A percentile compares a stretch with the other conserved stretches of the same genome.
Evolutionary conservation across 2,329 filamentous ascomycete species (phyloP).

Genomic region (Hypoxylon sp.): DNA sequence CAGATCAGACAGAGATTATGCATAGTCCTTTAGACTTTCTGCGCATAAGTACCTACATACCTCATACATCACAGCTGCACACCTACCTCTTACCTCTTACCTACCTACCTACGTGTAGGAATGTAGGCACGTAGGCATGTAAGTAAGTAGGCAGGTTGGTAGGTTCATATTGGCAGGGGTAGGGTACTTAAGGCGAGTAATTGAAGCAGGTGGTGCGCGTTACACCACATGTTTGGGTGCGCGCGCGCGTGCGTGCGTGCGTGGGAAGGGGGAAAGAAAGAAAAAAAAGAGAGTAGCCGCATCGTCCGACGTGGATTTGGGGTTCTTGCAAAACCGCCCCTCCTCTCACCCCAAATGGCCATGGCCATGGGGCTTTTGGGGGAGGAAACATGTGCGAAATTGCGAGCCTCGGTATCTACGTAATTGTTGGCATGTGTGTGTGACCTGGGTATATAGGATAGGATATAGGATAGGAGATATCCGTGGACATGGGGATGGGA

Average conservation of each 20-base stretch:
- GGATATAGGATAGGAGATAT: too few relatives aligned
- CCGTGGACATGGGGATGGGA: too few relatives aligned
- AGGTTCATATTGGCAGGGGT: too few relatives aligned
- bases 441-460: neutral
- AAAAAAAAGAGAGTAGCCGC: neutral
- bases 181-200: neutral
- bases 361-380: too few relatives aligned
- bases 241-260: too few relatives aligned
- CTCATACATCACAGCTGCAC: neutral
- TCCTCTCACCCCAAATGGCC: too few relatives aligned
- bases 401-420: neutral
- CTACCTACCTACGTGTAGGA: neutral
- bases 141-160: neutral
- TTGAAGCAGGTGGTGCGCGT: neutral
- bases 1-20: slow-evolving; percentile 27
- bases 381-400: neutral
- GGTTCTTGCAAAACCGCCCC: too few relatives aligned
- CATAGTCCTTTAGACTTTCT: slow-evolving; percentile 32
- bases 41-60: neutral
- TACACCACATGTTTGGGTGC: neutral
- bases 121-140: slow-evolving; percentile 1
- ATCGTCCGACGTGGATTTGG: neutral
- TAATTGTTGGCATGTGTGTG: neutral
- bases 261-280: too few relatives aligned
- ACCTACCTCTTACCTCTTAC: neutral